Conservation (phyloP, 306 rosid species). For the Rosa chinensis region DNA sequence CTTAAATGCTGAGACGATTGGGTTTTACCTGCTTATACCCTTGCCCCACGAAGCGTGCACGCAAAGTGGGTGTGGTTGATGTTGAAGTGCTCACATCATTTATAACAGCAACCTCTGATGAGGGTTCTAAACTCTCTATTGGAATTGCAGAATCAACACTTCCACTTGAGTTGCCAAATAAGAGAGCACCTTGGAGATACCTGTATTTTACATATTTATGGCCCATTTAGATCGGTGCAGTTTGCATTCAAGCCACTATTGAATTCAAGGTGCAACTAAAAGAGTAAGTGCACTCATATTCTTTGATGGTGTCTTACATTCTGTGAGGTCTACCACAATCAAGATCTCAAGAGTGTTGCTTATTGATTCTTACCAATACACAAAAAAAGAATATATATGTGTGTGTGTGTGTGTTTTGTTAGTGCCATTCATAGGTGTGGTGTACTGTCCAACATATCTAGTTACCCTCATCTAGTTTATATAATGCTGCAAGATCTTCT, state of each 20-base stretch:
- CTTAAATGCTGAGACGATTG: constrained; percentile 20
- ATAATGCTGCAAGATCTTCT: no score
- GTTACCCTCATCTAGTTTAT: no score
- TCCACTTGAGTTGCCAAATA: constrained; percentile 49
- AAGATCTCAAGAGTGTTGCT: neutral
- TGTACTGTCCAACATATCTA: no score
- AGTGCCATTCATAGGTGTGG: no score
- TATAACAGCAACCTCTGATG: constrained; percentile 40
- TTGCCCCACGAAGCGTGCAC: constrained; percentile 75
- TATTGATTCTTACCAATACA: neutral
- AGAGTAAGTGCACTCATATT: neutral
- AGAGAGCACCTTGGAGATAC: constrained; percentile 69
- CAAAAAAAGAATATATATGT: no score
- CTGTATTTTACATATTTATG: constrained; percentile 32
- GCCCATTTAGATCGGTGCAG: neutral
- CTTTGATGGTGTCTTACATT: neutral
- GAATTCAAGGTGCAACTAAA: neutral
- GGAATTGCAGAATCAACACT: constrained; percentile 34
- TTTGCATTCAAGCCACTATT: neutral
- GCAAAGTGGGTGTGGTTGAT: constrained; percentile 36
- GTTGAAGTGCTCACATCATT: constrained; percentile 27
- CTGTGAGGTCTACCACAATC: neutral
- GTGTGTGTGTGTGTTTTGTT: no score
- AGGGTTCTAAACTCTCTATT: constrained; percentile 29
- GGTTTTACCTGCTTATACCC: constrained; percentile 85